Conservation (phyloP, 345 rosid genomes). For the Eucalyptus cladocalyx region DNA sequence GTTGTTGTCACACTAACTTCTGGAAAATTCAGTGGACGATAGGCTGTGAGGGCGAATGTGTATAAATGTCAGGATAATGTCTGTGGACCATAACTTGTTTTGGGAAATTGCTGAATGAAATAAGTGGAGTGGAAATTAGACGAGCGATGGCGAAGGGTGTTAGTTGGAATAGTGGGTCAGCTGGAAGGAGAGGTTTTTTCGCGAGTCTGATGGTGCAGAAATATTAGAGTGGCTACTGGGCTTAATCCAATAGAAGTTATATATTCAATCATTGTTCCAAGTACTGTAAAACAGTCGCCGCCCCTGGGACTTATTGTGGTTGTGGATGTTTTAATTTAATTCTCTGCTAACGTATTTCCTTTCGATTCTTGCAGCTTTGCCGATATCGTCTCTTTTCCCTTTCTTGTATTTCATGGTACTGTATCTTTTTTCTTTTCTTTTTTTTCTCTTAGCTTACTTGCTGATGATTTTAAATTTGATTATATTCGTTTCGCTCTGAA, state of each 20-base stretch:
- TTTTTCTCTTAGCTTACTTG: neutral
- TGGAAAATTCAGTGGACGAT: neutral
- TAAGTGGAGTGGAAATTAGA: neutral
- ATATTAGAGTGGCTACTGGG: neutral
- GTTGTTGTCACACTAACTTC: neutral
- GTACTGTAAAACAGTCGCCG: neutral
- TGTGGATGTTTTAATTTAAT: neutral
- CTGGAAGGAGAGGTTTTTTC: neutral
- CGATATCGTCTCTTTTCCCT: constrained; percentile 66
- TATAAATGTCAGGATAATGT: neutral
- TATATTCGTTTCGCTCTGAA: neutral
- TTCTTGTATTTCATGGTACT: constrained; percentile 79
- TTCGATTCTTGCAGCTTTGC: constrained; percentile 48
- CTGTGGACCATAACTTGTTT: neutral
- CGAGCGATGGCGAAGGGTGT: neutral
- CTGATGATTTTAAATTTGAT: neutral
- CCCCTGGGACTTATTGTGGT: neutral
- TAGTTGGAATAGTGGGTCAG: neutral
- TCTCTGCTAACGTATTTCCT: neutral
- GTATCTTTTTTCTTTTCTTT: neutral
- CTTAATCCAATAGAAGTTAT: neutral
- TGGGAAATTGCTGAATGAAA: neutral
- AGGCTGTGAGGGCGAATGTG: neutral
- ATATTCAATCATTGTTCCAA: neutral
- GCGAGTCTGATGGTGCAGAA: neutral